These are phyloP conservation scores for Colletotrichum sp. DNA, from an alignment of 2,329 filamentous ascomycete genomes.

Conservation along the genomic window DNA sequence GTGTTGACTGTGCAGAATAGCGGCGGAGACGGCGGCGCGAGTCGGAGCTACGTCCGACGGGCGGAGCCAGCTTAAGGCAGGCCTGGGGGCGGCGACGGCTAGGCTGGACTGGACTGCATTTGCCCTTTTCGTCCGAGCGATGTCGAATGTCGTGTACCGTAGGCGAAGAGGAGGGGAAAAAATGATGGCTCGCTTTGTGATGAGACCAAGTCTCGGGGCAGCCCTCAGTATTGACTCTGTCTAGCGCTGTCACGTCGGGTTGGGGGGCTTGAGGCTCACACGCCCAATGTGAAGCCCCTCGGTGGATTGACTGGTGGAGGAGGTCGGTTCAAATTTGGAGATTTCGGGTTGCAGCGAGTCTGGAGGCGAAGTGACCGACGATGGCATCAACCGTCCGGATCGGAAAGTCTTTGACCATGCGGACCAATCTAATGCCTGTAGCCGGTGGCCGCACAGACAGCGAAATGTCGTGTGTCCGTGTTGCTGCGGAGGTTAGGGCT, in stretches of 20 bases:
- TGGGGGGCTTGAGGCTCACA: not conserved
- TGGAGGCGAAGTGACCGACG: not conserved
- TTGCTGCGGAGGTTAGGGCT: not conserved
- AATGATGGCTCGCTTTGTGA: not conserved
- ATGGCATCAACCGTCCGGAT: not conserved
- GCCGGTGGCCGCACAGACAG: not conserved
- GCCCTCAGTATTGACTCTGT: constrained; percentile 5
- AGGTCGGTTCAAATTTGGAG: not conserved
- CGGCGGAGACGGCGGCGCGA: not conserved
- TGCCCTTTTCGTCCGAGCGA: not conserved
- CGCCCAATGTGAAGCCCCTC: not conserved
- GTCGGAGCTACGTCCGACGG: constrained; percentile 4
- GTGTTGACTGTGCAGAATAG: not conserved
- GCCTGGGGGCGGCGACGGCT: not conserved
- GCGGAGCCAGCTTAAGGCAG: not conserved
- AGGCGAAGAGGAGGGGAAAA: not conserved
- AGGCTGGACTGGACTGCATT: not conserved
- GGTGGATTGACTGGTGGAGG: not conserved
- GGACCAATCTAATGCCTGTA: not conserved
- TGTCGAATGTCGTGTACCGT: not conserved
- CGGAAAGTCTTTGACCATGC: not conserved
- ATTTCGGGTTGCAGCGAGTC: not conserved
- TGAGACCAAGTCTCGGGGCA: constrained; percentile 1
- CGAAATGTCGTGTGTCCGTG: not conserved
- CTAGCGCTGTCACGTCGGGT: not conserved